Percentiles rank a stretch among this genome's conserved stretches.
These are phyloP conservation scores for Pogostemon cablin DNA, from an alignment of 257 asterid genomes.

Conservation along the genomic window DNA sequence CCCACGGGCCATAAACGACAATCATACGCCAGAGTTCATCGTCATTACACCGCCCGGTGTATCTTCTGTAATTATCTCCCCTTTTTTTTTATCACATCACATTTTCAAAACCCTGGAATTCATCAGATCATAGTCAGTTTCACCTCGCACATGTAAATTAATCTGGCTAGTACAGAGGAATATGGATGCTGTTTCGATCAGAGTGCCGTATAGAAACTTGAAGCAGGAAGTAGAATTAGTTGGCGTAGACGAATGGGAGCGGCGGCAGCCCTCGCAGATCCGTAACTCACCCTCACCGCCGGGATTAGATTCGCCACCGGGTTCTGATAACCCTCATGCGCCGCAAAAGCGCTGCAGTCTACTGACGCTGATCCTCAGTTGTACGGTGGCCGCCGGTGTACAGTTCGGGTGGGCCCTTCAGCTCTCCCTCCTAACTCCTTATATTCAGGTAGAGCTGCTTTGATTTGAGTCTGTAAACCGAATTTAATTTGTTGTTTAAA, in stretches of 20 bases:
- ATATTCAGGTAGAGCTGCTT: constrained; percentile 69
- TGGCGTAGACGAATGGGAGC: constrained; percentile 55
- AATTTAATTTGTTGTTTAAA: constrained; percentile 8
- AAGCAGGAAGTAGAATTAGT: constrained; percentile 86
- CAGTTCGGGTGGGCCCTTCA: constrained; percentile 99
- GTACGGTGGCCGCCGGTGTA: constrained; percentile 98
- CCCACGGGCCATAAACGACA: not conserved
- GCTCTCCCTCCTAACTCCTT: constrained; percentile 96
- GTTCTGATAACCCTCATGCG: constrained; percentile 35
- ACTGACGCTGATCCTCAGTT: constrained; percentile 69
- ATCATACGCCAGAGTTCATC: constrained; percentile 14
- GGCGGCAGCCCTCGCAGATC: constrained; percentile 52
- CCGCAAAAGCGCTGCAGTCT: constrained; percentile 57
- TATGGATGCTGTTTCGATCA: constrained; percentile 90
- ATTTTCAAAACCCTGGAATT: constrained; percentile 25
- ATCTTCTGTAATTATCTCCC: not conserved
- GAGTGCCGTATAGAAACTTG: constrained; percentile 77
- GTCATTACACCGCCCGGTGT: constrained; percentile 22
- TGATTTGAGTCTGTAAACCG: not conserved
- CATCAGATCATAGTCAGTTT: constrained; percentile 35
- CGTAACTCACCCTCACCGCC: constrained; percentile 44
- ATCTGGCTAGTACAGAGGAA: constrained; percentile 21
- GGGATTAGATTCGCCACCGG: constrained; percentile 38
- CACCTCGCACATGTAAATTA: constrained; percentile 33
- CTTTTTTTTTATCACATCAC: constrained; percentile 10